Evolutionary conservation across 805 yeast species (phyloP), one percentile per base, ranked within the genome.

Genomic region (Schizosaccharomyces japonicus): DNA sequence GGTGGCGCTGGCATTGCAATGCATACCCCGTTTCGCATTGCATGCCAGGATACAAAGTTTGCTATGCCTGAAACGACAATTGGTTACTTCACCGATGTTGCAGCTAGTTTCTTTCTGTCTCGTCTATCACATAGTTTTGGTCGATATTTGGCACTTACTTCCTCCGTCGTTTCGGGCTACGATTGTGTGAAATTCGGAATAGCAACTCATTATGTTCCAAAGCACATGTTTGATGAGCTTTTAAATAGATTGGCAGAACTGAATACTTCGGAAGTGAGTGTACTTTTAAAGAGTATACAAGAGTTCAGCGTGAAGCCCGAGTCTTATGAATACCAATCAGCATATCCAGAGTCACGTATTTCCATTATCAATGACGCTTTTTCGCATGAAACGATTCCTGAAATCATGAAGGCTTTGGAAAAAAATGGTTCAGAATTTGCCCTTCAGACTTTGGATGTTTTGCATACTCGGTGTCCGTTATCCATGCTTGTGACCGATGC

Each of bases 61-160:
- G 94, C 96, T 52, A 90, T 90, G 98, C 96, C 98, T 6, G 96
- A 90, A 63, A 80, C 92, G 69, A 84, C 81, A 57, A 90, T 90
- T 60, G 98, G 98, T 1, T 82, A 83, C 62, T 80, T 82, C 64
- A 93, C 94, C 19, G 98, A 90, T 61, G 96, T 90, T 10, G 98
- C 95, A 40, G 78, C 92, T 32, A 75, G 93, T 8, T 87, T 82
- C 63, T 85, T 84, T 63, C 66, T 90, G 55, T 84, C 94, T 30
- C 73, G 80, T 52, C 63, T 83, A 51, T 84, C 82, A 56, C 82
- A 81, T 47, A 75, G 81, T 54, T 64, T 85, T 51, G 95, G 96
- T 45, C 72, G 78, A 59, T 90, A 79, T 62, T 64, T 82, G 52
- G 90, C 94, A 27, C 65, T 85, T 54, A 85, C 96, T 1, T 94